Base-by-base conservation (phyloP, 345 rosid genomes). In the Cardamine occulta region DNA sequence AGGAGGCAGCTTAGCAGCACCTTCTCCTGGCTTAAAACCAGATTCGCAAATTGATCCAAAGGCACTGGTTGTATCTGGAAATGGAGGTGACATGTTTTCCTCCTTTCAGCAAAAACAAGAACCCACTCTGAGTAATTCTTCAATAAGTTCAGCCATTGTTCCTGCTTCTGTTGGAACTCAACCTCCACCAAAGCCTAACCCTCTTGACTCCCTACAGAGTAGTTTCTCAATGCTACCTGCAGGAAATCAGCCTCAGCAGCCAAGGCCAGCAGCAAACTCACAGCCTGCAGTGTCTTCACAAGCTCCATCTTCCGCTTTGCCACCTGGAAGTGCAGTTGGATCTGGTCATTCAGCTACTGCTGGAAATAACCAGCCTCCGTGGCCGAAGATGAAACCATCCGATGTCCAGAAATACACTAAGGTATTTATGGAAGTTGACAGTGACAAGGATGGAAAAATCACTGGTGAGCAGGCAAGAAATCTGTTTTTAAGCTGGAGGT, bases 401-500 rank as follows among this genome's bases (percentile, higher is more conserved):
- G 99, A 92, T 81, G 84, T 92, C 82, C 96, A 94, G 80, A 94
- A 94, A 70, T 94, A 94, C 78, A 66, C 84, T 5, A 94, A 90
- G 82, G 99, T 94, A 37, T 94, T 94, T 81, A 80, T 86, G 88
- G 93, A 90, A 86, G 97, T 94, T 56, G 98, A 94, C 78, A 86
- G 81, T 15, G 98, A 94, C 75, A 86, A 90, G 78, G 99, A 94
- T 89, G 99, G 99, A 63, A 91, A 84, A 83, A 90, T 94, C 63
- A 90, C 87, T 31, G 98, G 98, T 48, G 97, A 90, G 83, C 88
- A 94, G 86, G 97, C 98, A 45, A 86, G 89, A 74, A 88, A 92
- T 83, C 82, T 94, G 57, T 94, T 94, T 80, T 83, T 91, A 82
- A 94, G 99, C 82, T 92, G 98, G 98, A 88, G 91, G 84, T 83